These are phyloP conservation scores for Salicornia ramosissima DNA, from an alignment of 148 eudicot species.

Conservation along the genomic window DNA sequence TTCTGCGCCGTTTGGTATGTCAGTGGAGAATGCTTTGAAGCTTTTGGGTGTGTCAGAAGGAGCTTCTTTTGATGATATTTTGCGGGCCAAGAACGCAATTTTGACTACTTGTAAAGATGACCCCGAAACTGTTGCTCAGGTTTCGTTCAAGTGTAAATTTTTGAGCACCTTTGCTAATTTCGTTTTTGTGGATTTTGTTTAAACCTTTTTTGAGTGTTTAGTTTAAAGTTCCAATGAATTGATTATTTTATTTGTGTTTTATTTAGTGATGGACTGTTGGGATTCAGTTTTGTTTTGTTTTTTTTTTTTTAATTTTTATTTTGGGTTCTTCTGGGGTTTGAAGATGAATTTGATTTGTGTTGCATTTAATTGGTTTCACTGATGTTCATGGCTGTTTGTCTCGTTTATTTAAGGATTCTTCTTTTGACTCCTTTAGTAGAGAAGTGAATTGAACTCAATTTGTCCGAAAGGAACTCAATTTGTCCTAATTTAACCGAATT, in stretches of 20 bases:
- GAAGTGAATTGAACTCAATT: background rate
- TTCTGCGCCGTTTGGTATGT: slow-evolving; percentile 75
- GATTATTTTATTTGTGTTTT: background rate
- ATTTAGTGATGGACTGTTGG: background rate
- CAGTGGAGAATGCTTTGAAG: slow-evolving; percentile 80
- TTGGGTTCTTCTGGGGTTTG: background rate
- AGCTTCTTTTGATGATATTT: slow-evolving; percentile 80
- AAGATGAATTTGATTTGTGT: background rate
- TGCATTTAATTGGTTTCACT: background rate
- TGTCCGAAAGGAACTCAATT: too few relatives aligned
- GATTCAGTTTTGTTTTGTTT: background rate
- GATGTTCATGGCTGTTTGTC: background rate
- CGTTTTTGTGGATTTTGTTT: background rate
- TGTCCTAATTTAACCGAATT: too few relatives aligned
- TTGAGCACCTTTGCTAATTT: slow-evolving; percentile 1
- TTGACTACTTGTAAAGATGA: slow-evolving; percentile 63
- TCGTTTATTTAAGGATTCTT: background rate
- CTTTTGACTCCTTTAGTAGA: background rate
- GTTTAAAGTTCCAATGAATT: background rate
- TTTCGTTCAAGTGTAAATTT: slow-evolving; percentile 19
- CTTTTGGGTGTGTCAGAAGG: slow-evolving; percentile 73
- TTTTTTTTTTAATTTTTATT: background rate
- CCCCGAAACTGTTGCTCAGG: slow-evolving; percentile 65
- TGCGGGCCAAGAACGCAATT: slow-evolving; percentile 73
- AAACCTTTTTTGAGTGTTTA: background rate